Evolutionary conservation across 495 filamentous ascomycete species (phyloP).

Genomic region (Parmelia sp.): DNA sequence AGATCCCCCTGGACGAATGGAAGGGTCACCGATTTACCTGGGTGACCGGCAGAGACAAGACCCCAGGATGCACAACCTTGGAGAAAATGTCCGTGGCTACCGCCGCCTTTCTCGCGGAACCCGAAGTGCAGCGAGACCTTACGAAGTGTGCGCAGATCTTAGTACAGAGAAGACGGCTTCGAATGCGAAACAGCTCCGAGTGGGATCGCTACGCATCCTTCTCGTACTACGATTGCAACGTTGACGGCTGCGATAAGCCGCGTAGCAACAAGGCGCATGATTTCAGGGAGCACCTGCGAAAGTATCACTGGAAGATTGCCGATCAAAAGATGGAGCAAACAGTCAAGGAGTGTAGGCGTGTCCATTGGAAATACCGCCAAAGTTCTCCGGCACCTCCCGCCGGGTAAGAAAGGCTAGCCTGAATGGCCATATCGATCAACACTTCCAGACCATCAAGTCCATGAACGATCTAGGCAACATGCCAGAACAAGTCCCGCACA

Average conservation of each 20-base stretch:
- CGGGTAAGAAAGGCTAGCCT: background rate
- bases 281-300: background rate
- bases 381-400: background rate
- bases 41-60: background rate
- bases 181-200: conserved; percentile 8
- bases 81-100: conserved; percentile 1
- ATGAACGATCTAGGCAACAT: background rate
- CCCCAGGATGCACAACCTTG: conserved; percentile 6
- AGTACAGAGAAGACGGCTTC: conserved; percentile 9
- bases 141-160: conserved; percentile 11
- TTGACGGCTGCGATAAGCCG: background rate
- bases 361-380: background rate
- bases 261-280: background rate
- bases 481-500: background rate
- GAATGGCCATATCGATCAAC: background rate
- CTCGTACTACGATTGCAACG: conserved; percentile 16
- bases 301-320: background rate
- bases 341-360: background rate
- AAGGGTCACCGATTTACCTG: conserved; percentile 2
- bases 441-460: background rate
- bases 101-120: background rate
- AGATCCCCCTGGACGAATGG: conserved; percentile 14
- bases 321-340: background rate
- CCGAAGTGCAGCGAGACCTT: conserved; percentile 5
- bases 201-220: conserved; percentile 21